phyloP scores from a whole-genome alignment of 2,329 filamentous ascomycete species.

The Aureobasidium pullulans region DNA sequence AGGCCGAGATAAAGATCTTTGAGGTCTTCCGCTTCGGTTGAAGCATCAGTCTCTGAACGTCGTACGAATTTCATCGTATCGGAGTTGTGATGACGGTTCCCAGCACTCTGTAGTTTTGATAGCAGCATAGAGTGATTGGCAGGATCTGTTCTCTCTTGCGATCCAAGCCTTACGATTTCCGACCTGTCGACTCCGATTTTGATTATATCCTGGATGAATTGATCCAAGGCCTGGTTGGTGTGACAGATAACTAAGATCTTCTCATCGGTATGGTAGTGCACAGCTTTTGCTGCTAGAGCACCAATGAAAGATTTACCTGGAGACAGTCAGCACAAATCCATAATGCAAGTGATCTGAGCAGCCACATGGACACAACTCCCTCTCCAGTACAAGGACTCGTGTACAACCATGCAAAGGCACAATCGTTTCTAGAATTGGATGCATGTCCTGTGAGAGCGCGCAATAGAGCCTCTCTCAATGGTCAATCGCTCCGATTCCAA shows the following conservation, averaged over 20 bases:
- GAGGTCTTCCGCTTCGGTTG: background rate
- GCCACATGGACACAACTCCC: constrained; percentile 14
- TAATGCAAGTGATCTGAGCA: constrained; percentile 23
- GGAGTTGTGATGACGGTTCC: background rate
- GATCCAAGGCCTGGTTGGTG: constrained; percentile 48
- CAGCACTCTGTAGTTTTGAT: background rate
- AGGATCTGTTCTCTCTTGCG: background rate
- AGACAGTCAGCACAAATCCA: background rate
- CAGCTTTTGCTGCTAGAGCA: constrained; percentile 47
- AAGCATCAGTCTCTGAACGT: background rate
- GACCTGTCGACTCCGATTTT: background rate
- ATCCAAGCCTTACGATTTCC: background rate
- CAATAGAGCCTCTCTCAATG: too few relatives aligned
- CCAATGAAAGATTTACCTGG: constrained; percentile 36
- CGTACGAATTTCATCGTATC: background rate
- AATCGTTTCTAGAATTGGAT: too few relatives aligned
- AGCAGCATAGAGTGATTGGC: background rate
- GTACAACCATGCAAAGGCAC: too few relatives aligned
- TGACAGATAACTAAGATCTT: constrained; percentile 40
- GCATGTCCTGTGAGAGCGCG: too few relatives aligned
- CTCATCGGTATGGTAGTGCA: constrained; percentile 39
- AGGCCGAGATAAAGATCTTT: background rate
- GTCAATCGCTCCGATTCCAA: too few relatives aligned
- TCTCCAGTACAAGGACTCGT: too few relatives aligned
- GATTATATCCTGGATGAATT: constrained; percentile 51